These are phyloP conservation scores for Phyllosticta paracitricarpa DNA, from an alignment of 2,329 filamentous ascomycete species.

Conservation along the genomic window DNA sequence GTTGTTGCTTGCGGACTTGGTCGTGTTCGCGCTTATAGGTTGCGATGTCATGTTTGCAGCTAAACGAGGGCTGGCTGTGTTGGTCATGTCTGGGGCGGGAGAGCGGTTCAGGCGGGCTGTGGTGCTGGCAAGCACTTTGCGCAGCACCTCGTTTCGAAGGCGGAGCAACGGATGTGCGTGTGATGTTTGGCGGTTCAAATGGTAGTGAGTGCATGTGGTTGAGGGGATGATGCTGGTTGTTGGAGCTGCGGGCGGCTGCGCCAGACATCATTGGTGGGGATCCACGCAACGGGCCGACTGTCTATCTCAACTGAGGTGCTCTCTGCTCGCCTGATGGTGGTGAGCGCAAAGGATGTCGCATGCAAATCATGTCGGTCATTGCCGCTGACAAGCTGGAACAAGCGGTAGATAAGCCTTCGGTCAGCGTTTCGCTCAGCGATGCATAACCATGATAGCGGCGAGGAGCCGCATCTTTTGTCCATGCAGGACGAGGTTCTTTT, in stretches of 20 bases:
- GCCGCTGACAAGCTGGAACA: background rate
- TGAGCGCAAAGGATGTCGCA: background rate
- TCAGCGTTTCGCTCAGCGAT: too few species aligned
- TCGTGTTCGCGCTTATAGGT: background rate
- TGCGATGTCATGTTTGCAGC: background rate
- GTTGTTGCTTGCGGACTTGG: background rate
- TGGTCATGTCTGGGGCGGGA: background rate
- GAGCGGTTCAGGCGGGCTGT: background rate
- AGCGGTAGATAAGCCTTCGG: too few species aligned
- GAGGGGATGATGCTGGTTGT: background rate
- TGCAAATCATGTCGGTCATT: background rate
- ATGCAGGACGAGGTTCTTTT: background rate
- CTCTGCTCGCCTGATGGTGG: background rate
- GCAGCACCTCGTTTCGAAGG: background rate
- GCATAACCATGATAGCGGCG: too few species aligned
- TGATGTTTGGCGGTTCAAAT: background rate
- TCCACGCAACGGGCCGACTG: background rate
- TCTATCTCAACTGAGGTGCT: background rate
- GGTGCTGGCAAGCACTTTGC: background rate
- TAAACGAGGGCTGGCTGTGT: background rate
- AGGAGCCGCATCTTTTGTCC: too few species aligned
- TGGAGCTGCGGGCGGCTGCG: background rate
- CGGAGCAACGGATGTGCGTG: background rate
- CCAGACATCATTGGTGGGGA: background rate
- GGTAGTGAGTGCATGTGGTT: background rate